Evolutionary conservation across 2,329 filamentous ascomycete species (phyloP).

Genomic region (Pseudomassariella vexata): DNA sequence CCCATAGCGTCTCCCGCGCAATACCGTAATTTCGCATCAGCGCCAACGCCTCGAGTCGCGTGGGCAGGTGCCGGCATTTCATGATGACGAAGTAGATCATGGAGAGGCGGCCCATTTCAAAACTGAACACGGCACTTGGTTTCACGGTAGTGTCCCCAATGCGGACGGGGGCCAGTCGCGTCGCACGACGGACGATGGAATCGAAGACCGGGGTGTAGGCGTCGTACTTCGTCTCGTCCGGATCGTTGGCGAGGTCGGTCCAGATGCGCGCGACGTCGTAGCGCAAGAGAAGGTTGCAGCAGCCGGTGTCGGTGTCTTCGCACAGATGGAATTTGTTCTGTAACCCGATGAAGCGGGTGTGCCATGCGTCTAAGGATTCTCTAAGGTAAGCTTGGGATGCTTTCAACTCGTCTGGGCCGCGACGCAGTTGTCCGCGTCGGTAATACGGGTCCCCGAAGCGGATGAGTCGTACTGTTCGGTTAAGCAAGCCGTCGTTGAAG

Average conservation of each 20-base stretch:
- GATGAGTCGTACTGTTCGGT: slow-evolving; percentile 23
- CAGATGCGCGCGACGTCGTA: slow-evolving; percentile 27
- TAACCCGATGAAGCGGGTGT: slow-evolving; percentile 16
- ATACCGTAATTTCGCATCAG: slow-evolving; percentile 24
- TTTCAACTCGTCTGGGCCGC: slow-evolving; percentile 14
- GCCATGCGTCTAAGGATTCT: slow-evolving; percentile 22
- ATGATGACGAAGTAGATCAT: slow-evolving; percentile 30
- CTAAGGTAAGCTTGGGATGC: slow-evolving; percentile 16
- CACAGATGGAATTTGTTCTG: slow-evolving; percentile 1
- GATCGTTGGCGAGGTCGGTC: slow-evolving; percentile 22
- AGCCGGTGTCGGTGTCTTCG: slow-evolving; percentile 2
- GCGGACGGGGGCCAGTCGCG: no score
- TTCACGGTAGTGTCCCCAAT: no score
- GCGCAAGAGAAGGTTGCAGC: slow-evolving; percentile 22
- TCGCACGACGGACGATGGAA: slow-evolving; percentile 25
- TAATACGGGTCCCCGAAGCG: slow-evolving; percentile 20
- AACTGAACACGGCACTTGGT: slow-evolving; percentile 22
- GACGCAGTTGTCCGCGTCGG: no score
- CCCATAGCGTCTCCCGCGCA: slow-evolving; percentile 30
- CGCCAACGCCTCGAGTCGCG: slow-evolving; percentile 26
- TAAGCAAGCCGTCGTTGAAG: slow-evolving; percentile 21
- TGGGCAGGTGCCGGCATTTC: slow-evolving; percentile 31
- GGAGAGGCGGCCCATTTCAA: slow-evolving; percentile 34
- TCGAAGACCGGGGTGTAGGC: slow-evolving; percentile 20
- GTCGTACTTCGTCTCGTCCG: slow-evolving; percentile 29